Conservation (phyloP, 78 protist species). For the Guillardia theta region DNA sequence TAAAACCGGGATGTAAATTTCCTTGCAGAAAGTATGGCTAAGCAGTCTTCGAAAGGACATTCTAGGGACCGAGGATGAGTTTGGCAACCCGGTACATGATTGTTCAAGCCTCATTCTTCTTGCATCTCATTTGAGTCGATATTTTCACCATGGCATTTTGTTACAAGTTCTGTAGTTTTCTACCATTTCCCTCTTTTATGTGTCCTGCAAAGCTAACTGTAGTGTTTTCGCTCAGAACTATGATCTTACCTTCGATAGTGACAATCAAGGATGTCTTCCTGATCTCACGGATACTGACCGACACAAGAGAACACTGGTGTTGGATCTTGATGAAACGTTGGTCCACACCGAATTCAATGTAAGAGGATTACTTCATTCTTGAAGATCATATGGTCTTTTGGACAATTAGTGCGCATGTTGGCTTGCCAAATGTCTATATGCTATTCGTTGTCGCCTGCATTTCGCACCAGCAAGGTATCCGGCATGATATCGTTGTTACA, state of each 20-base stretch:
- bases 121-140: not conserved
- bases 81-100: not conserved
- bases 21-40: not conserved
- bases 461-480: not conserved
- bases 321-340: slow-evolving; percentile 1
- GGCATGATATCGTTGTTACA: not conserved
- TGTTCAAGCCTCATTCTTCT: not conserved
- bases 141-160: not conserved
- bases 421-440: too few relatives aligned
- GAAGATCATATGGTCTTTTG: too few relatives aligned
- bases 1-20: too few relatives aligned
- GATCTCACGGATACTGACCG: not conserved
- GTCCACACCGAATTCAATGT: slow-evolving; percentile 5
- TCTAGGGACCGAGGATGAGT: slow-evolving; percentile 5
- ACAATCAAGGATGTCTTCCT: not conserved
- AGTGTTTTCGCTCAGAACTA: not conserved
- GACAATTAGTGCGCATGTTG: too few relatives aligned
- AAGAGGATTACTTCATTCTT: not conserved
- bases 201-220: not conserved
- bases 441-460: not conserved
- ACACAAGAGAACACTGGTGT: not conserved
- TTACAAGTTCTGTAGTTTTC: not conserved
- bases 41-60: not conserved
- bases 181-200: too few relatives aligned
- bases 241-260: not conserved